Evolutionary conservation across 768 basidiomycete genomes (phyloP), one percentile per base, ranked within the genome.

Genomic region (Cystofilobasidium bisporidii): DNA sequence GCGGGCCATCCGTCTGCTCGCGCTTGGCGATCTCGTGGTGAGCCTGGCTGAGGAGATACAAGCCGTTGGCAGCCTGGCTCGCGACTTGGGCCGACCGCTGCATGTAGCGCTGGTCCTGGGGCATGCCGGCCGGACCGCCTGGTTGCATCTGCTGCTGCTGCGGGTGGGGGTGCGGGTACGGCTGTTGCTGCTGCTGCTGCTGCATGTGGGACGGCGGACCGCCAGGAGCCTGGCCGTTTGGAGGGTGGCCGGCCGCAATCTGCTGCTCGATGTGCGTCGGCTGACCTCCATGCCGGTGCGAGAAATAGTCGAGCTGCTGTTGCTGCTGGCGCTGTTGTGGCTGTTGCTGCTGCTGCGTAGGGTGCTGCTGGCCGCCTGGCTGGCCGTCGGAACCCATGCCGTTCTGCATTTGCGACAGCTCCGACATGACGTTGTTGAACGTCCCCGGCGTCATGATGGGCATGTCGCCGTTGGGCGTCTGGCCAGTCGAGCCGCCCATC

Each of bases 21-120:
- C 90, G 85, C 79, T 93, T 94, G 43, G 89, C 89, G 69, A 96
- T 84, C 81, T 94, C 92, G 76, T 96, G 92, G 75, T 96, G 92
- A 32, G 92, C 93, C 78, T 97, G 92, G 0, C 86, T 87, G 63
- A 97, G 85, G 58, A 97, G 81, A 79, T 93, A 97, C 56, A 97
- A 84, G 32, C 93, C 92, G 75, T 94, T 96, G 61, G 91, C 87
- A 63, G 91, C 89, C 24, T 84, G 81, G 53, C 77, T 83, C 2
- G 89, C 81, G 12, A 87, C 83, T 48, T 60, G 58, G 47, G 48
- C 61, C 58, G 32, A 43, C 38, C 50, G 57, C 61, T 47, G 61
- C 62, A 47, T 53, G 24, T 14, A 61, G 63, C 55, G 69, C 22
- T 66, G 71, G 36, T 65, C 57, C 28, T 64, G 64, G 6, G 70